Conservation (phyloP, 140 eudicot genomes). For the Anethum foeniculum region DNA sequence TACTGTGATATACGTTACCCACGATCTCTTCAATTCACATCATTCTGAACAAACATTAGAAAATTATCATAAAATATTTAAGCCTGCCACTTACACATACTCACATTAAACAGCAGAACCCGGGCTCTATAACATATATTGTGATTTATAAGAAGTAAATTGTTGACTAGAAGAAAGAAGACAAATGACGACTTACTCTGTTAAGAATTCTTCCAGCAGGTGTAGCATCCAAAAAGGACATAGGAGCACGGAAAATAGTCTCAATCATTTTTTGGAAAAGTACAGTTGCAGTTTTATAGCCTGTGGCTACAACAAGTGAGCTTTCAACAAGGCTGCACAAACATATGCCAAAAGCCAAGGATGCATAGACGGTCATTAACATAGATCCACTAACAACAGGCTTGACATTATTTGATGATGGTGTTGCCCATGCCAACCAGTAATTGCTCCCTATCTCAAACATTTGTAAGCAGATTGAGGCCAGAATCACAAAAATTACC, state of each 20-base stretch:
- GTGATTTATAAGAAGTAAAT: no score
- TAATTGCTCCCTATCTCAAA: slow-evolving; percentile 29
- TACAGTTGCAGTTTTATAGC: slow-evolving; percentile 28
- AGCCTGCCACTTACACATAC: not conserved
- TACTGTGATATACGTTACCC: not conserved
- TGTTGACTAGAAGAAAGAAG: no score
- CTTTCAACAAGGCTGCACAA: not conserved
- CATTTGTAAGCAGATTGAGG: slow-evolving; percentile 25
- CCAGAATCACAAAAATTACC: slow-evolving; percentile 7
- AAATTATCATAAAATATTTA: not conserved
- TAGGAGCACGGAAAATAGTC: slow-evolving; percentile 34
- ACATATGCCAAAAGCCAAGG: not conserved
- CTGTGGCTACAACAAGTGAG: slow-evolving; percentile 18
- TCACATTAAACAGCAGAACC: no score
- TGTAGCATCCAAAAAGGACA: slow-evolving; percentile 44
- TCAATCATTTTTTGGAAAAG: slow-evolving; percentile 30
- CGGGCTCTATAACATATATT: no score
- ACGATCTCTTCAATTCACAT: not conserved
- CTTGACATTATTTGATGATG: not conserved
- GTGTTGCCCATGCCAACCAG: slow-evolving; percentile 41
- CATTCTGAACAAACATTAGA: not conserved
- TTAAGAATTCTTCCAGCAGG: slow-evolving; percentile 40
- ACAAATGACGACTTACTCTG: slow-evolving; percentile 17
- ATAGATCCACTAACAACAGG: not conserved
- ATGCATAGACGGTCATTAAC: not conserved